Base-by-base conservation (phyloP, 345 rosid species). In the Bretschneidera sinensis region DNA sequence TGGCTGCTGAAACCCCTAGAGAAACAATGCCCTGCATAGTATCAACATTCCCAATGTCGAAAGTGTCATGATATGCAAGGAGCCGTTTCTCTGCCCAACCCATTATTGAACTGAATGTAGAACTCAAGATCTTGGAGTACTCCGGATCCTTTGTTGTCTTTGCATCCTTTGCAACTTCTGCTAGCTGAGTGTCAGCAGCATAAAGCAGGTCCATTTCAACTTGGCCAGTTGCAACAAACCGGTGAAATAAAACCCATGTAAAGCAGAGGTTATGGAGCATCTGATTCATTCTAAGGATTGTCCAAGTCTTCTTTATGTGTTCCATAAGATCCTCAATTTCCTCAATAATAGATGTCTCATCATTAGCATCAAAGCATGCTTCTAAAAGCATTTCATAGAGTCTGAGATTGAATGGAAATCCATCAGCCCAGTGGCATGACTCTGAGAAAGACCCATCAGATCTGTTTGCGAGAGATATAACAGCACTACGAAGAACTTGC, bases 71-170 rank as follows among this genome's bases (percentile, higher is more conserved):
- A 66, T 94, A 94, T 1, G 99, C 95, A 68, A 94, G 97, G 24
- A 94, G 92, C 73, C 99, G 79, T 67, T 94, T 80, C 81, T 94
- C 99, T 50, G 92, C 92, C 99, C 99, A 94, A 56, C 97, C 90
- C 76, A 94, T 51, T 59, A 90, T 83, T 28, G 97, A 79, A 81
- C 82, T 94, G 63, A 94, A 58, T 6, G 91, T 85, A 60, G 95
- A 80, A 75, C 95, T 94, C 66, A 94, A 79, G 71, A 88, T 79
- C 73, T 82, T 86, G 17, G 95, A 76, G 67, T 90, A 94, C 17
- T 83, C 89, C 0, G 92, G 85, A 85, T 94, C 99, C 64, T 88
- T 94, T 6, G 91, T 83, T 22, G 84, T 59, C 77, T 94, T 94
- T 24, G 97, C 95, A 71, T 94, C 99, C 78, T 85, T 90, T 43